phyloP scores from a whole-genome alignment of 805 yeast genomes.

The Blastobotrys peoriensis region DNA sequence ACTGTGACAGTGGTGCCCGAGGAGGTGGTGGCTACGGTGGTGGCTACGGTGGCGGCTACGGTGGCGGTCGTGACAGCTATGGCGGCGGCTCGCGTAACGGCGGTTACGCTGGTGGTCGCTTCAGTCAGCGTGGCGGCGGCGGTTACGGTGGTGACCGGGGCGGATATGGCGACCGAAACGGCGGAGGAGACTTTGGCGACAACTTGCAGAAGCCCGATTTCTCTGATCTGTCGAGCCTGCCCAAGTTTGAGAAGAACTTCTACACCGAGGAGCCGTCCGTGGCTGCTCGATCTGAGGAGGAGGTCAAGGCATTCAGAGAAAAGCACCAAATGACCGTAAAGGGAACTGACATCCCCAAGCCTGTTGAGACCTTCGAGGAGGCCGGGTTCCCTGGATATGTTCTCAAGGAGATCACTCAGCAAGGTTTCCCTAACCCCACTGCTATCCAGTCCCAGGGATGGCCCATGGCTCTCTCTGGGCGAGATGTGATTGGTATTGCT shows the following conservation, averaged over 20 bases:
- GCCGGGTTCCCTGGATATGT: conserved; percentile 98
- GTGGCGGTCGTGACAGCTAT: conserved; percentile 36
- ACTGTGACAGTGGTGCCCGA: conserved; percentile 18
- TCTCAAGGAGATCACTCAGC: conserved; percentile 76
- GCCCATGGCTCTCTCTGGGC: conserved; percentile 99
- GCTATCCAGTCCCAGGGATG: conserved; percentile 99
- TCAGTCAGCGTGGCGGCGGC: conserved; percentile 34
- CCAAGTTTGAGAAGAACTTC: conserved; percentile 91
- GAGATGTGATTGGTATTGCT: conserved; percentile 98
- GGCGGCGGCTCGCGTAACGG: conserved; percentile 28
- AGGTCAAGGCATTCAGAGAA: conserved; percentile 69
- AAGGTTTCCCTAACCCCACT: conserved; percentile 92
- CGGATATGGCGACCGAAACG: conserved; percentile 33
- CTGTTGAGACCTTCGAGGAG: conserved; percentile 87
- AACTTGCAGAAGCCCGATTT: conserved; percentile 70
- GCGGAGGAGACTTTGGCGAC: conserved; percentile 37
- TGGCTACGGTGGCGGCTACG: conserved; percentile 33
- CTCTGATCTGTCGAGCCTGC: conserved; percentile 62
- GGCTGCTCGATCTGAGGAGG: conserved; percentile 64
- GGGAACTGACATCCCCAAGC: conserved; percentile 89
- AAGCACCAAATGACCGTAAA: conserved; percentile 77
- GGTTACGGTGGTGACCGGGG: conserved; percentile 34
- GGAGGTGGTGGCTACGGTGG: conserved; percentile 24
- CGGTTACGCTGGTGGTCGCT: conserved; percentile 36
- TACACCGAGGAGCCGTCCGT: conserved; percentile 82